Percentiles rank a stretch among this genome's conserved stretches.
These are phyloP conservation scores for Zymoseptoria brevis DNA, from an alignment of 2,329 filamentous ascomycete genomes.

Conservation along the genomic window DNA sequence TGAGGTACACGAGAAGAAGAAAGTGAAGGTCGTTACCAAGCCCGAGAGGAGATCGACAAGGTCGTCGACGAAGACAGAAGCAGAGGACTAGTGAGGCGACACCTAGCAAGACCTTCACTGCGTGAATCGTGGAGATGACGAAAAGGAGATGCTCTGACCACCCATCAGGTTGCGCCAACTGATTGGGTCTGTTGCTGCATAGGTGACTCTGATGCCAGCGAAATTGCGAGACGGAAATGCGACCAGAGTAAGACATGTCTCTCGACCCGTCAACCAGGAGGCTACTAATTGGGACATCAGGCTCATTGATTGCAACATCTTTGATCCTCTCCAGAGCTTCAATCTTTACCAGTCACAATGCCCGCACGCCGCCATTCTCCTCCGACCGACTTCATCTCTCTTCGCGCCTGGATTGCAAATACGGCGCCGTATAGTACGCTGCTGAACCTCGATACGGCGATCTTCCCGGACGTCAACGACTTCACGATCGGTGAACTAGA, in stretches of 20 bases:
- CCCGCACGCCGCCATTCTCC: not conserved
- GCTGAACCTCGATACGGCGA: not conserved
- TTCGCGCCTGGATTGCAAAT: slow-evolving; percentile 2
- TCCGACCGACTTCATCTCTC: not conserved
- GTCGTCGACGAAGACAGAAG: not conserved
- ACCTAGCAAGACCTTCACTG: not conserved
- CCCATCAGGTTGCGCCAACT: not conserved
- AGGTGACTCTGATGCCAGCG: not conserved
- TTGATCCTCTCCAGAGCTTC: not conserved
- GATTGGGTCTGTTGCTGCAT: not conserved
- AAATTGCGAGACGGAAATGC: not conserved
- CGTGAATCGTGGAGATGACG: not conserved
- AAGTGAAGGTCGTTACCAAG: not conserved
- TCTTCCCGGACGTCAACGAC: slow-evolving; percentile 3
- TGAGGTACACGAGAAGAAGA: not conserved
- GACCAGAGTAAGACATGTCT: not conserved
- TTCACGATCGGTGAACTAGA: slow-evolving; percentile 3
- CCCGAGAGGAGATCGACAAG: not conserved
- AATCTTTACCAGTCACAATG: not conserved
- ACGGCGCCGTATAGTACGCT: not conserved
- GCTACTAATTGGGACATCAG: not conserved
- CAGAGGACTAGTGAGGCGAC: not conserved
- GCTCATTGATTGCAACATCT: not conserved
- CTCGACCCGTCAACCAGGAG: not conserved
- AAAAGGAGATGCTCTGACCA: not conserved